Conservation (phyloP, 192 early-diverging fungal genomes). For the Entomortierella chlamydospora region DNA sequence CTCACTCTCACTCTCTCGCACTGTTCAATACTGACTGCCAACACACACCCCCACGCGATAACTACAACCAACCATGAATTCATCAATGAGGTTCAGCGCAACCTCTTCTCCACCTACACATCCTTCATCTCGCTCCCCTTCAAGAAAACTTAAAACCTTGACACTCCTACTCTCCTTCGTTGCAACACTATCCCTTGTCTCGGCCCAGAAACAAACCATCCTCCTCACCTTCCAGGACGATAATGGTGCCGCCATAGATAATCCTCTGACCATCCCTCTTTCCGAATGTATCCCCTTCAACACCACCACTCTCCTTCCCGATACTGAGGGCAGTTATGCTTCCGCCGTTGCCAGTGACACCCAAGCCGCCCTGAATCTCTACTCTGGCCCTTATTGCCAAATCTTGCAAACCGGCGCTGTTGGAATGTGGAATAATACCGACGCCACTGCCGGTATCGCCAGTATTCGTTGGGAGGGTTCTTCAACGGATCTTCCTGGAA, state of each 20-base stretch:
- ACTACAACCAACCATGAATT: too few relatives aligned
- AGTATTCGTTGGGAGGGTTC: conserved; percentile 32
- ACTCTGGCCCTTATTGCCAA: conserved; percentile 11
- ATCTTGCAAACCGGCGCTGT: conserved; percentile 9
- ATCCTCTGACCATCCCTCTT: conserved; percentile 2
- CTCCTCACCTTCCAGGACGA: conserved; percentile 8
- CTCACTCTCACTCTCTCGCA: not conserved
- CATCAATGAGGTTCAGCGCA: too few relatives aligned
- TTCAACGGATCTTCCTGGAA: conserved; percentile 1
- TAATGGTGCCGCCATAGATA: not conserved
- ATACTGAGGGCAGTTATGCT: not conserved
- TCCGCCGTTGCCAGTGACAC: conserved; percentile 1
- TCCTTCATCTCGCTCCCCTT: too few relatives aligned
- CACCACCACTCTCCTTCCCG: not conserved
- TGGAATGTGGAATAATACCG: conserved; percentile 29
- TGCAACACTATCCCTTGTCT: not conserved
- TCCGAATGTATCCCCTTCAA: not conserved
- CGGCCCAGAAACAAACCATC: not conserved
- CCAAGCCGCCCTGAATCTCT: conserved; percentile 34
- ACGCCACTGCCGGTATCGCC: not conserved
- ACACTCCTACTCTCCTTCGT: not conserved
- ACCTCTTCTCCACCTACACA: not conserved
- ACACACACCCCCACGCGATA: not conserved
- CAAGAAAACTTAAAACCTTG: not conserved
- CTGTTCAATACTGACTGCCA: not conserved